Evolutionary conservation across 306 rosid genomes (phyloP).

Genomic region (Rubus parviflorus): DNA sequence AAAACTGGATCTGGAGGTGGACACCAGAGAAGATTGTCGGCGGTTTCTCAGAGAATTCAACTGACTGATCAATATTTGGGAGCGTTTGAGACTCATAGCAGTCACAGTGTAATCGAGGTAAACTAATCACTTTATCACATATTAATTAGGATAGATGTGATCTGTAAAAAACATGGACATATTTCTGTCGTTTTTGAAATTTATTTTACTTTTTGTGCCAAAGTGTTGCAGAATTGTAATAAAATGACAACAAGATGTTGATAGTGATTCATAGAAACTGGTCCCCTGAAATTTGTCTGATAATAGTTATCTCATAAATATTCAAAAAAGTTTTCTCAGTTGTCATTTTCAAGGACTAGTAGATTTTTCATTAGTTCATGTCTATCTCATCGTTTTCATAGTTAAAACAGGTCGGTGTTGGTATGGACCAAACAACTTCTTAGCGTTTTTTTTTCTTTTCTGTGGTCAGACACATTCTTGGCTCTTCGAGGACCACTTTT

Average conservation of each 20-base stretch:
- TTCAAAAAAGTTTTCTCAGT: conserved; percentile 10
- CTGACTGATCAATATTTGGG: conserved; percentile 38
- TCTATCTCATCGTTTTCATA: neutral
- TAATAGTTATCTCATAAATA: conserved; percentile 1
- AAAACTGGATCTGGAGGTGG: conserved; percentile 40
- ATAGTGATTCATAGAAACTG: conserved; percentile 9
- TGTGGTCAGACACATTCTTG: neutral
- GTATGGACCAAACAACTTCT: neutral
- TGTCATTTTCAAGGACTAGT: conserved; percentile 26
- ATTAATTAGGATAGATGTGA: neutral
- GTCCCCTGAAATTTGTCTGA: conserved; percentile 15
- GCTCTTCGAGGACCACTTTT: neutral
- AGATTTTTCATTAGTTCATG: neutral
- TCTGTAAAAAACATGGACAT: neutral
- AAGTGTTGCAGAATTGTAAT: neutral
- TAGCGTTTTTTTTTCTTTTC: neutral
- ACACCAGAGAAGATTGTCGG: conserved; percentile 52
- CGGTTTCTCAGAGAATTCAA: conserved; percentile 40
- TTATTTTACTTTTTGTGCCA: neutral
- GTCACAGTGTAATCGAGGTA: conserved; percentile 64
- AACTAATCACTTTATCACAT: neutral
- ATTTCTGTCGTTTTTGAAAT: neutral
- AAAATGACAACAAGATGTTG: conserved; percentile 20
- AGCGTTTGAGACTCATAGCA: conserved; percentile 41
- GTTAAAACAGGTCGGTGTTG: neutral